Evolutionary conservation across 805 yeast genomes (phyloP), one percentile per base, ranked within the genome.

Genomic region (Saturnispora sekii): DNA sequence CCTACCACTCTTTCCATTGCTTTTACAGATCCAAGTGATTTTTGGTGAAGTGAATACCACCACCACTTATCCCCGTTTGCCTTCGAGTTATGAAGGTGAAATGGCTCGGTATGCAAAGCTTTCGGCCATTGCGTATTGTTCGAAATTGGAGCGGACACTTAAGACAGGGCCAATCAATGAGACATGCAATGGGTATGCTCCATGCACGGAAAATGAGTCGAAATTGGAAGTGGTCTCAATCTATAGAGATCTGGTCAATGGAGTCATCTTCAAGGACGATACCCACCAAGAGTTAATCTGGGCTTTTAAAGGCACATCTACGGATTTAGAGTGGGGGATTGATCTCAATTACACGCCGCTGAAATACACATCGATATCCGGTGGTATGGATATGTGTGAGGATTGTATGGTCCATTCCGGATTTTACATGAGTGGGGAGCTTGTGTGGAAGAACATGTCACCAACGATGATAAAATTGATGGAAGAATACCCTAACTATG

Each of bases 381-480:
- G 4, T n/a, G 8, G 38, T 45, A 41, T 47, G 39, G 57, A 31
- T 46, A 47, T 39, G 7, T 81, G 89, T 59, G 54, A 59, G 10
- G 66, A 63, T 10, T 81, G 89, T 56, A 59, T 53, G 17, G 77
- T 80, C 11, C 94, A 84, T 62, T 60, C 69, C 43, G 95, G 95
- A 0, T 79, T 82, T 55, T 69, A 72, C 42, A 55, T 65, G 14
- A 73, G 76, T 15, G 60, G 73, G 35, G 60, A 63, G 43, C 65
- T 64, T 11, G 68, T 76, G 48, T 64, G 69, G 40, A 61, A 56
- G 2, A 52, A 60, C 10, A 64, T 72, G 31, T 56, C 73, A 32
- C 50, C 61, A 9, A 60, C 55, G 7, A 62, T 79, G 1, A 53
- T 61, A 11, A 48, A 52, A 2, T 53, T 70, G 15, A 57, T 63